Percentiles rank a stretch among this genome's conserved stretches.
Evolutionary conservation across 768 basidiomycete species (phyloP).

Genomic region (Suillus americanus): DNA sequence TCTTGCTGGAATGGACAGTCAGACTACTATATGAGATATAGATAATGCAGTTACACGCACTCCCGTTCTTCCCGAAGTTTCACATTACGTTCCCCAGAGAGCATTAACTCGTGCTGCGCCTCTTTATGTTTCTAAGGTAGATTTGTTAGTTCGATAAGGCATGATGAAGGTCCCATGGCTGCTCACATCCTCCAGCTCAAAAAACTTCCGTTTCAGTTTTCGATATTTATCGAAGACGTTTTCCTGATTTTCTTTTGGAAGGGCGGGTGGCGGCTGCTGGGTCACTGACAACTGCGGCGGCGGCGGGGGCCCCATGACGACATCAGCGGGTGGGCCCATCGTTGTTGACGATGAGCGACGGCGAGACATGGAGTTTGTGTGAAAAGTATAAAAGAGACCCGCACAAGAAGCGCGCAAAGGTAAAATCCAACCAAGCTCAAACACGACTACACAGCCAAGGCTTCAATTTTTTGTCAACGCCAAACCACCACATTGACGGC

Average conservation of each 20-base stretch:
- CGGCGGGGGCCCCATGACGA: slow-evolving; percentile 50
- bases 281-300: slow-evolving; percentile 33
- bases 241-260: slow-evolving; percentile 43
- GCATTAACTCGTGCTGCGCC: slow-evolving; percentile 51
- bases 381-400: slow-evolving; percentile 22
- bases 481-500: background rate
- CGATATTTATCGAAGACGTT: slow-evolving; percentile 56
- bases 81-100: slow-evolving; percentile 63
- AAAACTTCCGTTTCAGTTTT: slow-evolving; percentile 63
- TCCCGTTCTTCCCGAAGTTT: slow-evolving; percentile 62
- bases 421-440: slow-evolving; percentile 31
- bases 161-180: background rate
- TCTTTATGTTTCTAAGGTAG: slow-evolving; percentile 58
- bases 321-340: slow-evolving; percentile 44
- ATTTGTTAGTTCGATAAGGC: slow-evolving; percentile 17
- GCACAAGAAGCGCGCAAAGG: slow-evolving; percentile 23
- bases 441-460: slow-evolving; percentile 31
- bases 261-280: slow-evolving; percentile 27
- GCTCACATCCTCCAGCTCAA: slow-evolving; percentile 71
- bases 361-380: slow-evolving; percentile 23
- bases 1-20: slow-evolving; percentile 35
- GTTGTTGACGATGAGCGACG: slow-evolving; percentile 24
- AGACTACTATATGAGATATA: background rate
- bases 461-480: slow-evolving; percentile 3
- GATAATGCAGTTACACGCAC: slow-evolving; percentile 38